phyloP scores from a whole-genome alignment of 179 eudicot species.

The Gypsophila paniculata region DNA sequence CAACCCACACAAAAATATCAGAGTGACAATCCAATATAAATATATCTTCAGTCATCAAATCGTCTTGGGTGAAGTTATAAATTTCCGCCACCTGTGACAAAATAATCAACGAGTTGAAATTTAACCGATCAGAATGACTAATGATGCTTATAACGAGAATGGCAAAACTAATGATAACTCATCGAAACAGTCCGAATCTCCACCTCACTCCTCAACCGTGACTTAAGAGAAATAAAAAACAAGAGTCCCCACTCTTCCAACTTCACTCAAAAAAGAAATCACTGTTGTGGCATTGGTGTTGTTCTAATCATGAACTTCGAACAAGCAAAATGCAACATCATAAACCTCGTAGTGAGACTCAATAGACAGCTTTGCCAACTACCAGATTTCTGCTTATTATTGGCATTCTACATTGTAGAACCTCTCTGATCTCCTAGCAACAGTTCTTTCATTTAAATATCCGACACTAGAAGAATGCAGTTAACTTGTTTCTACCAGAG shows the following conservation, averaged over 20 bases:
- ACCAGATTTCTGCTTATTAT: neutral
- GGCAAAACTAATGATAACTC: too few species aligned
- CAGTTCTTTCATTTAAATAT: neutral
- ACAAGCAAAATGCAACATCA: too few species aligned
- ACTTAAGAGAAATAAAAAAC: too few species aligned
- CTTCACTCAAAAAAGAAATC: too few species aligned
- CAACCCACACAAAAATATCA: constrained; percentile 88
- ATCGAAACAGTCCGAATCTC: too few species aligned
- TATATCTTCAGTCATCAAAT: constrained; percentile 92
- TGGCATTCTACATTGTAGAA: neutral
- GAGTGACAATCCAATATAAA: constrained; percentile 78
- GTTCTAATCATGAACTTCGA: too few species aligned
- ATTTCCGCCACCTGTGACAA: constrained; percentile 68
- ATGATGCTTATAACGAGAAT: too few species aligned
- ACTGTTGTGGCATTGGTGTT: too few species aligned
- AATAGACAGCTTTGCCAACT: too few species aligned
- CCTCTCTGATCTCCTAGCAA: neutral
- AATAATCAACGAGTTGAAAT: constrained; percentile 12
- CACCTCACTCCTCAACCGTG: too few species aligned
- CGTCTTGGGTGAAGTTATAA: constrained; percentile 84
- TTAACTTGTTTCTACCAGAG: neutral
- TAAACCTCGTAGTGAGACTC: too few species aligned
- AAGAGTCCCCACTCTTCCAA: too few species aligned
- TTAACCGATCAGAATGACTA: constrained; percentile 1
- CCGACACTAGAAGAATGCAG: neutral